Conservation (phyloP, 495 filamentous ascomycete species). For the Apiosordaria backusii region DNA sequence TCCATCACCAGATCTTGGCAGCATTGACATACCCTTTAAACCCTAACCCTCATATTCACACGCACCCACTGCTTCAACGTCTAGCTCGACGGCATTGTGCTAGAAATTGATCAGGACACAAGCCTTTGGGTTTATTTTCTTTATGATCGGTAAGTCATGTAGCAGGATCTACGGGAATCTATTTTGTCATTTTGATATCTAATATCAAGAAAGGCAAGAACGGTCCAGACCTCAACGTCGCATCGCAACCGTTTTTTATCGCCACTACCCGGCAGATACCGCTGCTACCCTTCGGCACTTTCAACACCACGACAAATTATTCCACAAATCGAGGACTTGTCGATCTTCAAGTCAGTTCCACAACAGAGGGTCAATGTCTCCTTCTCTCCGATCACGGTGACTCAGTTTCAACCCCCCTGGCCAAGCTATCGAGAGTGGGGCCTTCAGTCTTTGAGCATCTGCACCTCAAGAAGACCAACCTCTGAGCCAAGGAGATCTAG, state of each 20-base stretch:
- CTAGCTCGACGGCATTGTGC: no score
- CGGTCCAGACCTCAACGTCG: neutral
- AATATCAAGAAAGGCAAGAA: neutral
- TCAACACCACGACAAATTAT: neutral
- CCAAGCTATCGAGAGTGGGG: neutral
- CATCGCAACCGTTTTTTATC: neutral
- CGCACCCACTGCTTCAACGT: no score
- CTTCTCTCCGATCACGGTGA: neutral
- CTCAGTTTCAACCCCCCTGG: neutral
- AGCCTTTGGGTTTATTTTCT: no score
- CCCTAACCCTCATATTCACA: no score
- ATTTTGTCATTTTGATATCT: neutral
- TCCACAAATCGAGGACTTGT: neutral
- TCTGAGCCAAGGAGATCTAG: neutral
- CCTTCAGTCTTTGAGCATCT: neutral
- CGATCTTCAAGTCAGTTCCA: neutral
- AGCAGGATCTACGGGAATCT: no score
- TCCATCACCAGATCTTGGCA: no score
- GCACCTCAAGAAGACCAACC: neutral
- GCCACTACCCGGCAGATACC: neutral
- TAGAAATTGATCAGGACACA: no score
- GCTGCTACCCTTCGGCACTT: neutral
- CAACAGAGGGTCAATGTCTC: neutral
- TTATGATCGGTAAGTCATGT: no score
- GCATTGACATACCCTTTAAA: no score